Base-by-base conservation (phyloP, 1,284 basidiomycete species). In the Boletellus deceptivus region DNA sequence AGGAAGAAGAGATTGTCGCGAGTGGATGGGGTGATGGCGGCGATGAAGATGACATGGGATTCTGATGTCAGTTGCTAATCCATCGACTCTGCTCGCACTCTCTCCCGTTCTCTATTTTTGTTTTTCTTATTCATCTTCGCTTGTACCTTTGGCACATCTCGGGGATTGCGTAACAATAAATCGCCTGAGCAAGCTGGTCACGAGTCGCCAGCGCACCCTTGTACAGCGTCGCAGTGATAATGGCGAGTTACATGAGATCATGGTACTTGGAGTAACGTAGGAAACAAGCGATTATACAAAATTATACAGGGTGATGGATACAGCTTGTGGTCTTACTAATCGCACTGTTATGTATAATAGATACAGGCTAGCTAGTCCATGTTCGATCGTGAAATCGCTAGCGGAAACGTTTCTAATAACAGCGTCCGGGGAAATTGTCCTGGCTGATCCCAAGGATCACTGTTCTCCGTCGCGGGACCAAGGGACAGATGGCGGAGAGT, bases 1-100 rank as follows among this genome's bases (percentile, higher is more conserved):
- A 75, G 35, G 82, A 84, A 53, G 84, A 84, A 62, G 82, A 83
- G 56, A 60, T 76, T 4, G 71, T 77, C 33, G 78, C 76, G 1
- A 77, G 77, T 55, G 80, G 82, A 25, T 84, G 83, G 81, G 83
- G 82, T 41, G 82, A 81, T 41, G 80, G 74, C 38, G 79, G 72
- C 37, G 80, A 79, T 50, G 83, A 83, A 56, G 82, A 84, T 60
- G 81, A 78, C 42, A 85, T 84, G 78, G 81, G 82, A 22, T 64
- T 64, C 42, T 67, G 51, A 66, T 38, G 45, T 46, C 31, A 24
- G 9, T 22, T 41, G 34, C 27, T 34, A 34, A 31, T 13, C n/a
- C 29, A 31, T 31, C 27, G 22, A 34, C 37, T 46, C 24, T 43
- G 25, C 27, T 52, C 35, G 40, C 9, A 16, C 10, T 29, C 9